Conservation (phyloP, 352 stramenopile genomes). For the Blastocystis sp. region DNA sequence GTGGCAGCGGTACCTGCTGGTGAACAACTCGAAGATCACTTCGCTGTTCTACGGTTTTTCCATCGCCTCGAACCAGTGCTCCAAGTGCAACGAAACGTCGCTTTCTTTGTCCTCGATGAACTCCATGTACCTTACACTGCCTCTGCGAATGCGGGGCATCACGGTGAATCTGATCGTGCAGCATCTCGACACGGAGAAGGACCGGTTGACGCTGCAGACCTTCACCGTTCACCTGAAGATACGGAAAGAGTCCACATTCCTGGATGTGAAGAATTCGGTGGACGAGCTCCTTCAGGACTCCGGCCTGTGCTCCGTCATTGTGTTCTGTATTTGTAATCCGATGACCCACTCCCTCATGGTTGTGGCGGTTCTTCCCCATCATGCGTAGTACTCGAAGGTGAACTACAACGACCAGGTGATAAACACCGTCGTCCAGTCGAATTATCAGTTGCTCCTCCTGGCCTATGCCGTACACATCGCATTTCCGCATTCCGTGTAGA, state of each 20-base stretch:
- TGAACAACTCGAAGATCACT: conserved; percentile 11
- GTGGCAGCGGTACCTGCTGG: conserved; percentile 23
- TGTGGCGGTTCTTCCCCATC: not conserved
- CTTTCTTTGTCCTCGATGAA: conserved; percentile 31
- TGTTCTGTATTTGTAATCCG: not conserved
- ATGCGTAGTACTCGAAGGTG: not conserved
- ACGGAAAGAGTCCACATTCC: not conserved
- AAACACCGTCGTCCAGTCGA: not conserved
- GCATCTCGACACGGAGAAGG: not conserved
- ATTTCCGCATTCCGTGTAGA: not conserved
- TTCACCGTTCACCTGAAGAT: not conserved
- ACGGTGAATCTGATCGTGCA: conserved; percentile 11
- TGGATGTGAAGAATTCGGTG: not conserved
- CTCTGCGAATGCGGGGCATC: not conserved
- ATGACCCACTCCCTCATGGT: not conserved
- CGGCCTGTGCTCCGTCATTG: not conserved
- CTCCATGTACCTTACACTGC: conserved; percentile 8
- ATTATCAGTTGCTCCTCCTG: not conserved
- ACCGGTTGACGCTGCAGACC: not conserved
- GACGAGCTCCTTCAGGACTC: not conserved
- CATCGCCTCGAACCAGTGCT: not conserved
- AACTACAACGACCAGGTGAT: not conserved
- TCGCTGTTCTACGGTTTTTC: conserved; percentile 39
- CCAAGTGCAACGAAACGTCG: not conserved
- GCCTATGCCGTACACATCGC: not conserved